Evolutionary conservation across 441 rosid genomes (phyloP).

Genomic region (Euphorbia celastroides): DNA sequence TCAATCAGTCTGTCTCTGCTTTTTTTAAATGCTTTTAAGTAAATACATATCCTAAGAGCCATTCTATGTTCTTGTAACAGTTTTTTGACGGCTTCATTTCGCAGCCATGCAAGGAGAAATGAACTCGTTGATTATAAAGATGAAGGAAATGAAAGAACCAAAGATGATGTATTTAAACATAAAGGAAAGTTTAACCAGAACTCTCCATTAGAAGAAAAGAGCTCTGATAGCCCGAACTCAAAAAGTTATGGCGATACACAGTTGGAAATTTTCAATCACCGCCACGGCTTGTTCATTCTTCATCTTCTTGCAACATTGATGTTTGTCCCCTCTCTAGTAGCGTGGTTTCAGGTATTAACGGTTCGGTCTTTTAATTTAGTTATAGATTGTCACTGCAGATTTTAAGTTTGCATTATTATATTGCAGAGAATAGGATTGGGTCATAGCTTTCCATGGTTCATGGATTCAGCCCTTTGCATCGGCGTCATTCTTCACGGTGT

Average conservation of each 20-base stretch:
- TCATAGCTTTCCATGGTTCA: conserved; percentile 75
- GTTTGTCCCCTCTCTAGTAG: conserved; percentile 84
- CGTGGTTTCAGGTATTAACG: conserved; percentile 84
- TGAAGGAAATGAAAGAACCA: conserved; percentile 31
- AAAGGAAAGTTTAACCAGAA: conserved; percentile 32
- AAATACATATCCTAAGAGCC: conserved; percentile 26
- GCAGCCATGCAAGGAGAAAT: conserved; percentile 45
- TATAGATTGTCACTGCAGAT: too few species aligned
- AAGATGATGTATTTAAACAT: conserved; percentile 28
- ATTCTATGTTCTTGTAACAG: conserved; percentile 42
- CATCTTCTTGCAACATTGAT: conserved; percentile 77
- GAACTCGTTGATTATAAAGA: conserved; percentile 40
- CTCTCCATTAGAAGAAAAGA: conserved; percentile 34
- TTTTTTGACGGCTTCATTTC: conserved; percentile 64
- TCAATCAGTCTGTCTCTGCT: background rate
- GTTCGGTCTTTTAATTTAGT: background rate
- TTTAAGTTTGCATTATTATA: too few species aligned
- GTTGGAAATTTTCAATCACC: conserved; percentile 74
- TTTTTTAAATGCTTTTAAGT: conserved; percentile 12
- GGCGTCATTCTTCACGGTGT: conserved; percentile 77
- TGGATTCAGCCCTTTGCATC: conserved; percentile 66
- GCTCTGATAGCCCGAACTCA: conserved; percentile 36
- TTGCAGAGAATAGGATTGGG: conserved; percentile 85
- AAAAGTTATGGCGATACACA: conserved; percentile 72
- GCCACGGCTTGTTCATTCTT: conserved; percentile 71